Percentiles rank a stretch among this genome's conserved stretches.
These are phyloP conservation scores for Chenopodium formosanum DNA, from an alignment of 148 eudicot species.

Conservation along the genomic window DNA sequence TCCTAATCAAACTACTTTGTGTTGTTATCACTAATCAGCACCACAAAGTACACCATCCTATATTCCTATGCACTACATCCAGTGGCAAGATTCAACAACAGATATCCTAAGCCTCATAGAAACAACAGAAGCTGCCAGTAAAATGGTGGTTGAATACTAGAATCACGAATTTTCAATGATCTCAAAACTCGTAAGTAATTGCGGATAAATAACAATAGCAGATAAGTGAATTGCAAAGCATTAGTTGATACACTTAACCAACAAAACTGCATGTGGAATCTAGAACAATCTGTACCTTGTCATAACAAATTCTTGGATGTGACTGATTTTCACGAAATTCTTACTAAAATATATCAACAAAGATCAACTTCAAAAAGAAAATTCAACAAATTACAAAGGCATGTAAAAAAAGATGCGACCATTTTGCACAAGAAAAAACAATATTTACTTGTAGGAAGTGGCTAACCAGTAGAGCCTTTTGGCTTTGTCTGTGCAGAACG, in stretches of 20 bases:
- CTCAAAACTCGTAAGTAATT: neutral
- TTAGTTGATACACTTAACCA: neutral
- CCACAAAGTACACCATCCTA: neutral
- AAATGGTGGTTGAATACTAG: neutral
- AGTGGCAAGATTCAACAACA: neutral
- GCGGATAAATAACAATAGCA: neutral
- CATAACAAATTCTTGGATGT: neutral
- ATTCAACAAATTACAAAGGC: neutral
- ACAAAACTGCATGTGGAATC: neutral
- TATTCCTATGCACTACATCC: neutral
- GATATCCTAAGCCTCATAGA: neutral
- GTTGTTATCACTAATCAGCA: neutral
- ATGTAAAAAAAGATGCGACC: neutral
- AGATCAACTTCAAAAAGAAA: neutral
- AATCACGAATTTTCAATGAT: too few relatives aligned
- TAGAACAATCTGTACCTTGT: neutral
- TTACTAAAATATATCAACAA: neutral
- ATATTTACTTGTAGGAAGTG: slow-evolving; percentile 9
- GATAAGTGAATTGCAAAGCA: neutral
- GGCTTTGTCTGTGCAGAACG: slow-evolving; percentile 74
- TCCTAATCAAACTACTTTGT: neutral
- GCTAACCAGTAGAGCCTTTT: slow-evolving; percentile 66
- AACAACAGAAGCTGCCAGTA: neutral
- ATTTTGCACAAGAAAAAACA: slow-evolving; percentile 3
- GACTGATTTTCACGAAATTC: neutral